Evolutionary conservation across 306 rosid species (phyloP).

Genomic region (Vachellia pachyceras): DNA sequence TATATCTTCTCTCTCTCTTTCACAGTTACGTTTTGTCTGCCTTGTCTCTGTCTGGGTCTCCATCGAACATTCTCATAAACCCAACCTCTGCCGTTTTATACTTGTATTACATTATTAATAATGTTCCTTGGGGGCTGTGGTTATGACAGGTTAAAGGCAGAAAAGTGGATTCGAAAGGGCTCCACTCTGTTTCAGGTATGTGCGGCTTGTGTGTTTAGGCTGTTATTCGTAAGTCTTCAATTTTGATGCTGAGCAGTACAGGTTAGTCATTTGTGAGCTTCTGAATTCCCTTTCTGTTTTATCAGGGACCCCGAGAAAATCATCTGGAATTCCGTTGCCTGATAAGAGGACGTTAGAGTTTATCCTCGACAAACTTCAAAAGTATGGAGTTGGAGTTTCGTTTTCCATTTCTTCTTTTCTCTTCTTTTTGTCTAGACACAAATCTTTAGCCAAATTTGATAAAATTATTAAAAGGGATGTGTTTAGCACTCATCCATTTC

Average conservation of each 20-base stretch:
- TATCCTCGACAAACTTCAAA: conserved; percentile 95
- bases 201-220: conserved; percentile 31
- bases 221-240: conserved; percentile 13
- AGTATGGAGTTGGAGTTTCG: conserved; percentile 53
- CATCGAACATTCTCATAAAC: conserved; percentile 46
- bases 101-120: conserved; percentile 45
- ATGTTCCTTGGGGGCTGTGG: conserved; percentile 50
- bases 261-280: conserved; percentile 28
- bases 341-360: conserved; percentile 87
- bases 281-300: conserved; percentile 35
- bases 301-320: conserved; percentile 74
- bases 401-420: conserved; percentile 8
- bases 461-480: conserved; percentile 5
- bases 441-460: conserved; percentile 5
- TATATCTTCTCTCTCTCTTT: conserved; percentile 34
- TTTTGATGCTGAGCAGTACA: conserved; percentile 21
- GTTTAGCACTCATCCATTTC: not conserved
- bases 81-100: conserved; percentile 41
- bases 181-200: conserved; percentile 83
- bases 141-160: conserved; percentile 77
- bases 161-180: conserved; percentile 79
- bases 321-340: conserved; percentile 68
- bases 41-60: conserved; percentile 63
- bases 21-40: conserved; percentile 46
- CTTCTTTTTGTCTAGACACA: conserved; percentile 17